Evolutionary conservation across 257 asterid genomes (phyloP).

Genomic region (Scutellaria baicalensis): DNA sequence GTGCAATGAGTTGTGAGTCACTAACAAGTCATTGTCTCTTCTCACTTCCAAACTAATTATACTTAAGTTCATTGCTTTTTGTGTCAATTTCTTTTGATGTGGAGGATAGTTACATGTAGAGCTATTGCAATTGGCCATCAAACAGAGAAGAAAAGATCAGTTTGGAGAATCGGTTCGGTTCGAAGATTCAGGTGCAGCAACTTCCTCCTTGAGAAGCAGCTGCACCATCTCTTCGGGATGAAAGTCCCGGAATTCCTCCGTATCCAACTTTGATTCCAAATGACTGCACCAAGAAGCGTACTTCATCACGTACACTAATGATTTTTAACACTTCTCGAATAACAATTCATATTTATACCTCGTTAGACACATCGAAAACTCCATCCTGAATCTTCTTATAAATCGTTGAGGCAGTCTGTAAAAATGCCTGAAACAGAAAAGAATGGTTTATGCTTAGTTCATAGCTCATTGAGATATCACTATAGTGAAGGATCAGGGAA

Average conservation of each 20-base stretch:
- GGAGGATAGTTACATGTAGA: too few species aligned
- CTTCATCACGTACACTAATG: neutral
- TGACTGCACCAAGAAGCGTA: slow-evolving; percentile 31
- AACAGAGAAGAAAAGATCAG: too few species aligned
- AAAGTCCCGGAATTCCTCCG: slow-evolving; percentile 56
- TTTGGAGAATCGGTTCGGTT: neutral
- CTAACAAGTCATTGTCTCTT: too few species aligned
- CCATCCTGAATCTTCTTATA: slow-evolving; percentile 84
- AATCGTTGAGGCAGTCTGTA: slow-evolving; percentile 66
- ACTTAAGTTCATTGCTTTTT: too few species aligned
- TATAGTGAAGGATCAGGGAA: neutral
- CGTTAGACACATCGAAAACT: slow-evolving; percentile 66
- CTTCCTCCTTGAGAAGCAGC: slow-evolving; percentile 53
- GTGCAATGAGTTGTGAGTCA: too few species aligned
- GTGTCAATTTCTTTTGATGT: too few species aligned
- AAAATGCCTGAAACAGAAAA: slow-evolving; percentile 45
- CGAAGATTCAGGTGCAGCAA: slow-evolving; percentile 47
- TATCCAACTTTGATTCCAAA: slow-evolving; percentile 78
- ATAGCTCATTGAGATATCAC: neutral
- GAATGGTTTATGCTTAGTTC: neutral
- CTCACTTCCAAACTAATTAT: too few species aligned
- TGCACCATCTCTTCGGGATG: slow-evolving; percentile 66
- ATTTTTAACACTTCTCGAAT: neutral
- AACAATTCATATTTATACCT: slow-evolving; percentile 25
- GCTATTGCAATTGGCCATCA: too few species aligned